phyloP scores from a whole-genome alignment of 306 rosid genomes.

The Boehmeria nivea region DNA sequence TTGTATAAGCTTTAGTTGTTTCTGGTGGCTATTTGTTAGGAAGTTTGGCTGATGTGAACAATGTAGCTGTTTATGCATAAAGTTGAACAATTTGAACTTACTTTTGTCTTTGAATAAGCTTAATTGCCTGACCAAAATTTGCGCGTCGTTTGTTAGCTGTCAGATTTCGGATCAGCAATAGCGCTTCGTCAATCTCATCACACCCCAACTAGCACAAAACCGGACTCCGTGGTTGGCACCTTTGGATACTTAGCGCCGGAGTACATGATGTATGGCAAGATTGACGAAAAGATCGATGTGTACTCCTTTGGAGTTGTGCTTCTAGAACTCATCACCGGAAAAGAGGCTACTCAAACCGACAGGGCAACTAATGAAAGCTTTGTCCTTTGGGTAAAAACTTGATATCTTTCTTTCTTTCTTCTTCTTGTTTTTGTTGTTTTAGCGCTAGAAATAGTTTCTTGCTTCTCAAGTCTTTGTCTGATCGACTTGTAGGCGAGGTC shows the following conservation, averaged over 20 bases:
- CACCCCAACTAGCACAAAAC: conserved; percentile 9
- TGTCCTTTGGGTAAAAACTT: conserved; percentile 37
- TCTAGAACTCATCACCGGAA: conserved; percentile 45
- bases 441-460: not conserved
- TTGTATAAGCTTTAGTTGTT: too few species aligned
- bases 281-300: conserved; percentile 47
- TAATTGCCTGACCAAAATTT: too few species aligned
- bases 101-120: too few species aligned
- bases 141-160: conserved; percentile 19
- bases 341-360: conserved; percentile 39
- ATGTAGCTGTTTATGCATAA: too few species aligned
- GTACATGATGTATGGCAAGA: conserved; percentile 40
- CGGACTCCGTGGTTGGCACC: conserved; percentile 31
- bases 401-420: not conserved
- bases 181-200: conserved; percentile 22
- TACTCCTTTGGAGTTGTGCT: conserved; percentile 51
- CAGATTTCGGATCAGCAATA: conserved; percentile 45
- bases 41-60: too few species aligned
- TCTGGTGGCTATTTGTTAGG: too few species aligned
- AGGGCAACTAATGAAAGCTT: conserved; percentile 31
- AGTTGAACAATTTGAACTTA: too few species aligned
- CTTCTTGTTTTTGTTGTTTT: too few species aligned
- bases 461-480: not conserved
- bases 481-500: conserved; percentile 40
- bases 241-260: conserved; percentile 44